Conservation (phyloP, 2,329 filamentous ascomycete genomes). For the Alternaria angustiovoidea region DNA sequence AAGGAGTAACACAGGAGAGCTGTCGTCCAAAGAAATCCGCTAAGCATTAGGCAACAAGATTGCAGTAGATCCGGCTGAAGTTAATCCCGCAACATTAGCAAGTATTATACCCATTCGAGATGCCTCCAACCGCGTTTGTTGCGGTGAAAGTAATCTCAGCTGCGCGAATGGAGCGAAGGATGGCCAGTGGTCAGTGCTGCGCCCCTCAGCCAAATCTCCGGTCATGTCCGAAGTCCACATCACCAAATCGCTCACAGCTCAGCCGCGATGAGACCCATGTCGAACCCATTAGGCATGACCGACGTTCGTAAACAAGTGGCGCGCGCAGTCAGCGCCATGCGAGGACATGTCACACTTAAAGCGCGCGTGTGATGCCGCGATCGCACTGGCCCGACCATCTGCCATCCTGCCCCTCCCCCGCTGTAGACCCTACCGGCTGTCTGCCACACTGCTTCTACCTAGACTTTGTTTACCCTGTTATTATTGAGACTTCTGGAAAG, state of each 20-base stretch:
- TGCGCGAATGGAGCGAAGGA: neutral
- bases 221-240: slow-evolving; percentile 13
- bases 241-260: slow-evolving; percentile 23
- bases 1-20: neutral
- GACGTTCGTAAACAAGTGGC: slow-evolving; percentile 21
- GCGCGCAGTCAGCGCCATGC: slow-evolving; percentile 22
- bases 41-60: neutral
- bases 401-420: slow-evolving; percentile 29
- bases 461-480: neutral
- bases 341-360: slow-evolving; percentile 27
- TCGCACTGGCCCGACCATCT: slow-evolving; percentile 25
- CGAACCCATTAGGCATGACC: slow-evolving; percentile 20
- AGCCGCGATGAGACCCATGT: slow-evolving; percentile 28
- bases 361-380: slow-evolving; percentile 34
- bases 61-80: neutral
- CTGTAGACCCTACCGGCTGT: slow-evolving; percentile 24
- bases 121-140: neutral
- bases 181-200: slow-evolving; percentile 6
- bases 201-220: slow-evolving; percentile 13
- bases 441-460: slow-evolving; percentile 13
- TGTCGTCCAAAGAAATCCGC: neutral
- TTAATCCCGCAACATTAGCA: neutral
- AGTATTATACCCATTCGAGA: neutral
- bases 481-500: neutral
- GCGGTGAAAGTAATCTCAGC: slow-evolving; percentile 5